Evolutionary conservation across 441 rosid genomes (phyloP).

Genomic region (Metrosideros polymorpha): DNA sequence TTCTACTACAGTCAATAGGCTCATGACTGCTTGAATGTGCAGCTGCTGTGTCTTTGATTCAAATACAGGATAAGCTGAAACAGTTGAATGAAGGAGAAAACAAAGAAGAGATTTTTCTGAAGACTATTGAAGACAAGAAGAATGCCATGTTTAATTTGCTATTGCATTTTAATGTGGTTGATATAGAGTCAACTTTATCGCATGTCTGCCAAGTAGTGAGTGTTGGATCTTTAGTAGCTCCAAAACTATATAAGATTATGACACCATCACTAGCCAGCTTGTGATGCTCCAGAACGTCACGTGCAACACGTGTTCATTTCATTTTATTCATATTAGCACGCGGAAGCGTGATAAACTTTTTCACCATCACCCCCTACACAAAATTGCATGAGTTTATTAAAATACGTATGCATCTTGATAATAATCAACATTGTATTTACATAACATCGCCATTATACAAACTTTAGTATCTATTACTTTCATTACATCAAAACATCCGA

Average conservation of each 20-base stretch:
- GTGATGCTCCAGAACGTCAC: too few species aligned
- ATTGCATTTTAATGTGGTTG: slow-evolving; percentile 80
- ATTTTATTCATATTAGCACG: too few species aligned
- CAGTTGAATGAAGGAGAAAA: slow-evolving; percentile 45
- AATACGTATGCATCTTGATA: too few species aligned
- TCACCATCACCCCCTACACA: too few species aligned
- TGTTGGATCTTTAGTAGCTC: slow-evolving; percentile 3
- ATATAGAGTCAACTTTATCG: slow-evolving; percentile 77
- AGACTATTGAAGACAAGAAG: slow-evolving; percentile 63
- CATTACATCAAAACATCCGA: too few species aligned
- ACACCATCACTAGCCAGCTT: neutral
- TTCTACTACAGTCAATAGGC: neutral
- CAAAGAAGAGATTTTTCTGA: slow-evolving; percentile 53
- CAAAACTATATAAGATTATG: neutral
- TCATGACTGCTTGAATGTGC: neutral
- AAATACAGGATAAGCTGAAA: slow-evolving; percentile 67
- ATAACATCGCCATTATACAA: too few species aligned
- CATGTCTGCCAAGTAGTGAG: slow-evolving; percentile 71
- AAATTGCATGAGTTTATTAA: too few species aligned
- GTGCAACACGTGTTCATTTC: too few species aligned
- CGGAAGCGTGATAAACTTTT: too few species aligned
- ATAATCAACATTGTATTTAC: too few species aligned
- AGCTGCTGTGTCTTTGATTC: slow-evolving; percentile 82
- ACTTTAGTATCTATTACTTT: too few species aligned
- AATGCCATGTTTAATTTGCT: slow-evolving; percentile 80